phyloP scores from a whole-genome alignment of 2,329 filamentous ascomycete genomes.

The Colletotrichum scovillei region DNA sequence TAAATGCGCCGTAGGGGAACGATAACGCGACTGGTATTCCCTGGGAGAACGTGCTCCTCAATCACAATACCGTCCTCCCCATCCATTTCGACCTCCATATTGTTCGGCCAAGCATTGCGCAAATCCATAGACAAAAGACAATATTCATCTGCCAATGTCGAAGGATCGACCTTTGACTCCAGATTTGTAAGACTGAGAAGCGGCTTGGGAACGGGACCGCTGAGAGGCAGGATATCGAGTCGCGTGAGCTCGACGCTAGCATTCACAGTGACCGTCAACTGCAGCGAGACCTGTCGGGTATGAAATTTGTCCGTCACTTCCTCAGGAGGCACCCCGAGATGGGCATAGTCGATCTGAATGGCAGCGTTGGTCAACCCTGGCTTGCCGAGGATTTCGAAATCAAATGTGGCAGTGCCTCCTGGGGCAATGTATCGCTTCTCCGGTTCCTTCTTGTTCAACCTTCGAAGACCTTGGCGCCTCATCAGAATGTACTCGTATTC shows the following conservation, averaged over 20 bases:
- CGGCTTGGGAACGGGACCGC: conserved; percentile 70
- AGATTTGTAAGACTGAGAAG: conserved; percentile 63
- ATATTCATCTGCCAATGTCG: conserved; percentile 59
- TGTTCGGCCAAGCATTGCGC: conserved; percentile 89
- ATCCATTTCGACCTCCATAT: conserved; percentile 74
- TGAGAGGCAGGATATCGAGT: conserved; percentile 82
- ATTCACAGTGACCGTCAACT: conserved; percentile 90
- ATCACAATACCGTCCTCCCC: conserved; percentile 60
- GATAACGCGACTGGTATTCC: conserved; percentile 79
- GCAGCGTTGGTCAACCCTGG: conserved; percentile 83
- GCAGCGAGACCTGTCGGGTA: conserved; percentile 83
- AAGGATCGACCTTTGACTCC: conserved; percentile 54
- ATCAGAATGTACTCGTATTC: conserved; percentile 86
- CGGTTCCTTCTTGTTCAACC: conserved; percentile 60
- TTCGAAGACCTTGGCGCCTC: conserved; percentile 75
- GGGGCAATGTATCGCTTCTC: conserved; percentile 72
- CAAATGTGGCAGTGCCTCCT: conserved; percentile 76
- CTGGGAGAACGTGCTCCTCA: conserved; percentile 70
- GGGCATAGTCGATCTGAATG: conserved; percentile 88
- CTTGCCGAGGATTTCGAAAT: conserved; percentile 87
- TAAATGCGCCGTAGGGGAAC: conserved; percentile 81
- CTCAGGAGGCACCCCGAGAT: conserved; percentile 76
- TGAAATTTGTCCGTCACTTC: conserved; percentile 81
- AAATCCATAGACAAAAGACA: conserved; percentile 87
- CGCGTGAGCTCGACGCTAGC: conserved; percentile 86